Evolutionary conservation across 371 early-diverging fungal species (phyloP), one percentile per base, ranked within the genome.

Genomic region (Basidiobolus heterosporus): DNA sequence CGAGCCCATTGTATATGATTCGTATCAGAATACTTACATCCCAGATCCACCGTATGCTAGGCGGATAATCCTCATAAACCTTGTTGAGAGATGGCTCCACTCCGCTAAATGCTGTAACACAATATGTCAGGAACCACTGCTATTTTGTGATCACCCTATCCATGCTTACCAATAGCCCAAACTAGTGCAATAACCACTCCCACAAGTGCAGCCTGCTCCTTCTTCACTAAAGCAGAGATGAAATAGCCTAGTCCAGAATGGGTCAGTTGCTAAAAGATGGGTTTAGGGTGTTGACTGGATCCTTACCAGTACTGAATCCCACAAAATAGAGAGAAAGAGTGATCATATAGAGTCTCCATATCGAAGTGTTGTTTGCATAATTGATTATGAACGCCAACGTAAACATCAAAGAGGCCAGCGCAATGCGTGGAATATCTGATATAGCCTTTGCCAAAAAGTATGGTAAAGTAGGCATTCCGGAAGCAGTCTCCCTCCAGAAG

Each of bases 371-470:
- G 36, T 53, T 59, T n/a, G 63, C 44, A 44, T 48, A 70, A 15
- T 72, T 62, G 35, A 74, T 41, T 6, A 67, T 57, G 45, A 73
- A 48, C 16, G 71, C 47, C 18, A 60, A 44, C 11, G 66, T 57
- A 38, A 70, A 73, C 67, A 69, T 66, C 44, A 69, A 17, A 0
- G 60, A 56, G 0, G 74, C 73, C 3, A 74, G 46, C n/a, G 66
- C 6, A 22, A 74, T 56, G 11, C 73, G 48, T 14, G 72, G 69
- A 6, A 73, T 47, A 37, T 73, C 73, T 3, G 72, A 65, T 41
- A 73, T 48, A 30, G 57, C 45, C 47, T 73, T 73, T 36, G 71
- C 69, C 9, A 73, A 14, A 46, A 59, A 75, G 42, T 64, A 74
- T 4, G 71, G 66, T 17, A 70, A 20, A 0, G 72, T 61, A 23